Conservation (phyloP, 1,284 basidiomycete species). For the Stygiomarasmius scandens region DNA sequence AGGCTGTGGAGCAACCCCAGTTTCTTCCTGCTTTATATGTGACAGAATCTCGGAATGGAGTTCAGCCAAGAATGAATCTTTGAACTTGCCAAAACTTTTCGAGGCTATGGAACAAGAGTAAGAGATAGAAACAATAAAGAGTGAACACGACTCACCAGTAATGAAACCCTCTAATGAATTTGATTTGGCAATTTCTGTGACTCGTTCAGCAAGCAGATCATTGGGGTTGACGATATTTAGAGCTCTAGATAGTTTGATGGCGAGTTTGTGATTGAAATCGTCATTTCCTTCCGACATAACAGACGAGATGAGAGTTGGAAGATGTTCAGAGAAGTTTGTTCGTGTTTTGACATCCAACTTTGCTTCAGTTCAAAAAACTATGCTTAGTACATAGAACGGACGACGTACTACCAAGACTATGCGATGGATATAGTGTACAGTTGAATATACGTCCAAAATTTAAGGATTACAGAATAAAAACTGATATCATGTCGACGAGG, state of each 20-base stretch:
- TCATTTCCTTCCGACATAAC: constrained; percentile 1
- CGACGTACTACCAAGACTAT: no score
- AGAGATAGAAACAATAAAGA: constrained; percentile 12
- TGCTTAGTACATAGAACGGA: no score
- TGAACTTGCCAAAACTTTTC: constrained; percentile 84
- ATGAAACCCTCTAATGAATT: constrained; percentile 70
- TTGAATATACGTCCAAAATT: no score
- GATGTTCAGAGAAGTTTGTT: neutral
- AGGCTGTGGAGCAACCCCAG: constrained; percentile 56
- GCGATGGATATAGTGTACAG: no score
- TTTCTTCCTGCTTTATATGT: constrained; percentile 66
- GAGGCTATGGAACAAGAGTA: constrained; percentile 59
- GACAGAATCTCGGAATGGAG: constrained; percentile 56
- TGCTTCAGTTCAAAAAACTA: no score
- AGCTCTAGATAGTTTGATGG: constrained; percentile 79
- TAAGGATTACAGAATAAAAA: no score
- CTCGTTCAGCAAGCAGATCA: constrained; percentile 76
- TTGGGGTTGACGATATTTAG: constrained; percentile 84
- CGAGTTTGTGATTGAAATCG: constrained; percentile 75
- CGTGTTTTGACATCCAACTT: neutral
- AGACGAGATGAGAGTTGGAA: neutral
- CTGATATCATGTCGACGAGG: no score
- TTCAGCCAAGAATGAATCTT: constrained; percentile 56
- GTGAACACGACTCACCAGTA: constrained; percentile 37
- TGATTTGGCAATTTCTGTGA: constrained; percentile 79